Percentiles rank a stretch among this genome's conserved stretches.
phyloP scores from a whole-genome alignment of 169 alveolate genomes.

The Plasmodium coatneyi region DNA sequence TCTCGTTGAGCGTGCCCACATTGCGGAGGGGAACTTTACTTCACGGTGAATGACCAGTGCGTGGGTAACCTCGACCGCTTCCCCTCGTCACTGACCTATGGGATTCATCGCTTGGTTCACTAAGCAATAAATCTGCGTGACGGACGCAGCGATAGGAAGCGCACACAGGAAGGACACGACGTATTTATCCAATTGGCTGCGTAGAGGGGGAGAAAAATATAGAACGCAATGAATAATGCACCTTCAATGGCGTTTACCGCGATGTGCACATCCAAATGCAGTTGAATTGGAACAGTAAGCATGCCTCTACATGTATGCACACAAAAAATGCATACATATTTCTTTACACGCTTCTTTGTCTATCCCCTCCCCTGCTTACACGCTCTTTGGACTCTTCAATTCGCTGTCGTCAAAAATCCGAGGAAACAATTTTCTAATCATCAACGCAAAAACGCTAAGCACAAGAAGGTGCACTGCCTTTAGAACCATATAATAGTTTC shows the following conservation, averaged over 20 bases:
- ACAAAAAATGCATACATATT: neutral
- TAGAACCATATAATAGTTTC: constrained; percentile 29
- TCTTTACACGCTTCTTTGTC: neutral
- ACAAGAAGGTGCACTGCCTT: constrained; percentile 41
- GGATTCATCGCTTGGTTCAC: constrained; percentile 37
- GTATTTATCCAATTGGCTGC: constrained; percentile 30
- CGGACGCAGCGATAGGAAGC: constrained; percentile 21
- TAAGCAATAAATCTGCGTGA: constrained; percentile 39
- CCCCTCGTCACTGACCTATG: constrained; percentile 17
- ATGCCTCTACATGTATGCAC: neutral
- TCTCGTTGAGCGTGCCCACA: neutral
- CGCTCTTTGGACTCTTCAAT: constrained; percentile 25
- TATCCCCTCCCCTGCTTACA: constrained; percentile 15
- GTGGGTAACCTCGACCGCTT: neutral
- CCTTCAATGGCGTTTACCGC: neutral
- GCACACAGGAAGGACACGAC: constrained; percentile 41
- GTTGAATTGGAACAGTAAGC: neutral
- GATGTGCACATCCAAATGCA: neutral
- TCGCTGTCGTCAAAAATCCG: constrained; percentile 4
- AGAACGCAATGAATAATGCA: neutral
- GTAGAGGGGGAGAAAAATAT: neutral
- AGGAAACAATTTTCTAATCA: constrained; percentile 24
- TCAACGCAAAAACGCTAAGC: constrained; percentile 12
- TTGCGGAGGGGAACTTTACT: neutral
- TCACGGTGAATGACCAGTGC: neutral